Conservation (phyloP, 2,329 filamentous ascomycete genomes). For the Microascus cirrosus region DNA sequence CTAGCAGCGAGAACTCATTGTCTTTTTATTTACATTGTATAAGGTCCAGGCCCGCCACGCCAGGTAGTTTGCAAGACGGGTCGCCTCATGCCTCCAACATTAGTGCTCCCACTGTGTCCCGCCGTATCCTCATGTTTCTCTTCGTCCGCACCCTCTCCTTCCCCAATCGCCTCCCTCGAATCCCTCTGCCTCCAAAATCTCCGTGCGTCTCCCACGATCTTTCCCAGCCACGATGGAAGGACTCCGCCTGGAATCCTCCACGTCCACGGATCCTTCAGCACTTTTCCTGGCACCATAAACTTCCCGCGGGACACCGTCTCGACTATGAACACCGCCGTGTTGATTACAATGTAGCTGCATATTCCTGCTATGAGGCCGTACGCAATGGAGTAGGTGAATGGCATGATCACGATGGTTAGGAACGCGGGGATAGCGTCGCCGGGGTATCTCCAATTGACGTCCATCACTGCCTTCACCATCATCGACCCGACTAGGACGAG, state of each 20-base stretch:
- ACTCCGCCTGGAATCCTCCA: constrained; percentile 68
- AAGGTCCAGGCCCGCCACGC: no score
- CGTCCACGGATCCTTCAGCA: constrained; percentile 70
- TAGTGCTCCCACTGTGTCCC: not conserved
- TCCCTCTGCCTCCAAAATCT: constrained; percentile 51
- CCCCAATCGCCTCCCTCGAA: not conserved
- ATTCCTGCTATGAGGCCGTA: constrained; percentile 78
- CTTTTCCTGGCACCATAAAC: constrained; percentile 63
- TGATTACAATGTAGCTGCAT: constrained; percentile 65
- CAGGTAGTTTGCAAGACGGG: no score
- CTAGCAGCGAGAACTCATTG: no score
- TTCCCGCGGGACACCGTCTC: constrained; percentile 55
- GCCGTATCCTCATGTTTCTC: not conserved
- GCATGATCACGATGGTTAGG: constrained; percentile 75
- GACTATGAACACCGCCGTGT: constrained; percentile 57
- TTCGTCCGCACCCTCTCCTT: not conserved
- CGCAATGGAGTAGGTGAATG: constrained; percentile 81
- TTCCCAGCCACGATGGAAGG: constrained; percentile 60
- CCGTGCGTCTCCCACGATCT: constrained; percentile 54
- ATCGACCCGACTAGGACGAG: constrained; percentile 78
- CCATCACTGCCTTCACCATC: constrained; percentile 69
- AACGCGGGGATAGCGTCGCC: constrained; percentile 80
- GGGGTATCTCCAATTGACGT: constrained; percentile 83
- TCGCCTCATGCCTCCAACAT: no score
- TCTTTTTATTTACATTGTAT: no score